phyloP scores from a whole-genome alignment of 148 eudicot species.

The Camellia lanceoleosa region DNA sequence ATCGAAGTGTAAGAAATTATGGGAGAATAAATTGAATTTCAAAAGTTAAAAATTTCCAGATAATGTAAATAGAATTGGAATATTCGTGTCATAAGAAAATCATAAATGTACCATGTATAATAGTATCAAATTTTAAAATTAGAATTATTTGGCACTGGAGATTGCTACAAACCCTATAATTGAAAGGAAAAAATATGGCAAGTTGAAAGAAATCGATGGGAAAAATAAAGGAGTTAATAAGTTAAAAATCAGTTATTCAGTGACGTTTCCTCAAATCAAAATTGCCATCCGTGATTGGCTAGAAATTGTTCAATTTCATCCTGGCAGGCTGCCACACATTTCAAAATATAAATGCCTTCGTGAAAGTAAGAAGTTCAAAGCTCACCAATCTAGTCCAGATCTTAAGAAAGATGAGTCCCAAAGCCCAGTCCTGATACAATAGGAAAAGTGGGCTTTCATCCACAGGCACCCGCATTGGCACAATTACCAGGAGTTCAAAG shows the following conservation, averaged over 20 bases:
- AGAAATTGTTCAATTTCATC: not conserved
- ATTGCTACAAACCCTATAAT: not conserved
- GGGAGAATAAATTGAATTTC: not conserved
- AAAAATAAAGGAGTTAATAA: too few species aligned
- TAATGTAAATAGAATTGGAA: not conserved
- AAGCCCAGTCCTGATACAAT: constrained; percentile 95
- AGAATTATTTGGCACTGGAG: not conserved
- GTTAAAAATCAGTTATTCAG: too few species aligned
- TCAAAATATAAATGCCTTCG: constrained; percentile 4
- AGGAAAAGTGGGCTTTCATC: constrained; percentile 99
- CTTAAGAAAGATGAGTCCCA: constrained; percentile 86
- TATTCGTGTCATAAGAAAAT: not conserved
- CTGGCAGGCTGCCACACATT: not conserved
- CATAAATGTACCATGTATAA: not conserved
- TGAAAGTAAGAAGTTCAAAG: not conserved
- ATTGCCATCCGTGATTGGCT: not conserved
- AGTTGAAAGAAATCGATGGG: not conserved
- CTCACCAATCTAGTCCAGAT: constrained; percentile 95
- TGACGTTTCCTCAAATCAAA: not conserved
- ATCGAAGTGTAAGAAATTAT: not conserved
- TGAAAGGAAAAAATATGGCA: not conserved
- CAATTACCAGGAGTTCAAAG: constrained; percentile 89
- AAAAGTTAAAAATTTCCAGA: not conserved
- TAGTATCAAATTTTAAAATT: not conserved
- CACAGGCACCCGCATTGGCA: constrained; percentile 94